Base-by-base conservation (phyloP, 257 asterid genomes). In the Solanum clarkiae region DNA sequence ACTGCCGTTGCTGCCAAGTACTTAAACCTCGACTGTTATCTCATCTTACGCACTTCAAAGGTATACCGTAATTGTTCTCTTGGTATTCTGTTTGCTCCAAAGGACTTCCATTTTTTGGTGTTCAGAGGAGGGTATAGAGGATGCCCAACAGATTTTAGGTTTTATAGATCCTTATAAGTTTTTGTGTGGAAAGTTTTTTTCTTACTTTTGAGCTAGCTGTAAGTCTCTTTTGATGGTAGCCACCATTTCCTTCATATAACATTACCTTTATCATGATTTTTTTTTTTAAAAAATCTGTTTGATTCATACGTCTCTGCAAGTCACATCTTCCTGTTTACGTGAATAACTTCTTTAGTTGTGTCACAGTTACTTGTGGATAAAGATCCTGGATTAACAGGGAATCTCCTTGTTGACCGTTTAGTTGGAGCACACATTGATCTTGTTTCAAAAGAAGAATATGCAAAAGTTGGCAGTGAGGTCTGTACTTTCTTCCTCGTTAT, bases 351-450 rank as follows among this genome's bases (percentile, higher is more conserved):
- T 82, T 74, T 36, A 54, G 80, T 56, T 84, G 17, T 84, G 69
- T 84, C 90, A 32, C 91, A 97, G 99, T 93, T 86, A 90, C 93
- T 95, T 56, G 95, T 91, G 59, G 97, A 97, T 87, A 84, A 91
- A 65, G 99, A 97, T 90, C 99, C 99, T 84, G 99, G 99, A 44
- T 90, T 97, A 90, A 94, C 96, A 1, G 99, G 99, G 86, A 97
- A 97, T 90, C 98, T 97, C 74, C 91, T 97, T 84, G 98, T 97
- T 29, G 98, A 97, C 82, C 99, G 99, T 84, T 87, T 97, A 90
- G 98, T 95, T 86, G 99, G 99, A 85, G 98, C 99, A 24, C 97
- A 95, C 87, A 90, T 97, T 70, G 94, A 97, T 88, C 98, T 97
- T 80, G 97, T 97, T 82, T 91, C 98, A 8, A 95, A 97, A 89